Conservation (phyloP, 768 basidiomycete genomes). For the Mycena rebaudengoi region DNA sequence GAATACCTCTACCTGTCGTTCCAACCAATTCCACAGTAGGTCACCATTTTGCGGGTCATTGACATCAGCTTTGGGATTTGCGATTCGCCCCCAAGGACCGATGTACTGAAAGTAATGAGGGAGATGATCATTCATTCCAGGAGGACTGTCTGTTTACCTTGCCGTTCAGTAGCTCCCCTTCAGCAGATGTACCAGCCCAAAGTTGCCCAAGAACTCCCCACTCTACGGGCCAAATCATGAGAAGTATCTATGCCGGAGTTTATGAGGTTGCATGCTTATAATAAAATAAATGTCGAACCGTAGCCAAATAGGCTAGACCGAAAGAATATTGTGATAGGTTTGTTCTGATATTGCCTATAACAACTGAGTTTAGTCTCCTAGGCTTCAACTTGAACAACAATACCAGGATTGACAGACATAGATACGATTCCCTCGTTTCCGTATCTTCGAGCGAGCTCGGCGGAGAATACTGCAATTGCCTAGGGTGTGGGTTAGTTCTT, state of each 20-base stretch:
- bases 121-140: background rate
- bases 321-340: background rate
- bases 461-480: conserved; percentile 54
- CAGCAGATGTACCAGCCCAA: conserved; percentile 52
- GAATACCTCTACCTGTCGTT: conserved; percentile 33
- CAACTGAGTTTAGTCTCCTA: background rate
- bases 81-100: conserved; percentile 42
- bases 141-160: conserved; percentile 44
- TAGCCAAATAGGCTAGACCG: background rate
- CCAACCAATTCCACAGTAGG: conserved; percentile 44
- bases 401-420: conserved; percentile 55
- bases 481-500: conserved; percentile 21
- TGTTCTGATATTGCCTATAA: background rate
- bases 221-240: conserved; percentile 39
- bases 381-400: no score
- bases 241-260: conserved; percentile 21
- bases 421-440: conserved; percentile 56
- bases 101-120: conserved; percentile 31
- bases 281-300: background rate
- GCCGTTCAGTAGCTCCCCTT: conserved; percentile 47
- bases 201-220: conserved; percentile 54
- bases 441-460: conserved; percentile 57
- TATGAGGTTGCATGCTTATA: background rate
- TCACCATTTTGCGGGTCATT: conserved; percentile 34
- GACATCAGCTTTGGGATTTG: conserved; percentile 29